Evolutionary conservation across 441 rosid genomes (phyloP).

Genomic region (Jatropha podagrica): DNA sequence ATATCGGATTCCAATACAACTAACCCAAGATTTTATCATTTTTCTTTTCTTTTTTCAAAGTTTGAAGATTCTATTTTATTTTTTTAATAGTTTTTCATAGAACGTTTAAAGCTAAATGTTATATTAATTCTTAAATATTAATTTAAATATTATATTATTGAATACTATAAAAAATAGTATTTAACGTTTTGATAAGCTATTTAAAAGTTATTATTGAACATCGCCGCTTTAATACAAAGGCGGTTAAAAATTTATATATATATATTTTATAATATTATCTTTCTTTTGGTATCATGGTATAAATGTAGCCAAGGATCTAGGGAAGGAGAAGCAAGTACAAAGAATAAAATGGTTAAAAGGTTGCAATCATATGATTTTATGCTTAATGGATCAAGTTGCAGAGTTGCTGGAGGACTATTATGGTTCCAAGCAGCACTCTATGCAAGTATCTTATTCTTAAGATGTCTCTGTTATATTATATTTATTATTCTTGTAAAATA

Average conservation of each 20-base stretch:
- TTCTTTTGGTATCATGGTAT: background rate
- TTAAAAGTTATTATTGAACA: too few species aligned
- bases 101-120: too few species aligned
- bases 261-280: too few species aligned
- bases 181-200: too few species aligned
- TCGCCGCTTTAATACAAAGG: too few species aligned
- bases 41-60: background rate
- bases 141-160: too few species aligned
- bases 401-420: background rate
- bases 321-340: background rate
- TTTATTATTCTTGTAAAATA: background rate
- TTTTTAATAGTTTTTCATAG: too few species aligned
- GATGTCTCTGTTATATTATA: background rate
- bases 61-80: background rate
- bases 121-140: too few species aligned
- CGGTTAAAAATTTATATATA: too few species aligned
- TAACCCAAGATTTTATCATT: background rate
- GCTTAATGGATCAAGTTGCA: background rate
- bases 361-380: background rate
- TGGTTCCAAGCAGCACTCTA: background rate
- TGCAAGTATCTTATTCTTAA: conserved; percentile 15
- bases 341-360: conserved; percentile 4
- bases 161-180: too few species aligned
- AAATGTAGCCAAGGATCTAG: conserved; percentile 15
- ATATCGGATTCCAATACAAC: background rate